These are phyloP conservation scores for Xylaria acuta DNA, from an alignment of 495 filamentous ascomycete species.

Conservation along the genomic window DNA sequence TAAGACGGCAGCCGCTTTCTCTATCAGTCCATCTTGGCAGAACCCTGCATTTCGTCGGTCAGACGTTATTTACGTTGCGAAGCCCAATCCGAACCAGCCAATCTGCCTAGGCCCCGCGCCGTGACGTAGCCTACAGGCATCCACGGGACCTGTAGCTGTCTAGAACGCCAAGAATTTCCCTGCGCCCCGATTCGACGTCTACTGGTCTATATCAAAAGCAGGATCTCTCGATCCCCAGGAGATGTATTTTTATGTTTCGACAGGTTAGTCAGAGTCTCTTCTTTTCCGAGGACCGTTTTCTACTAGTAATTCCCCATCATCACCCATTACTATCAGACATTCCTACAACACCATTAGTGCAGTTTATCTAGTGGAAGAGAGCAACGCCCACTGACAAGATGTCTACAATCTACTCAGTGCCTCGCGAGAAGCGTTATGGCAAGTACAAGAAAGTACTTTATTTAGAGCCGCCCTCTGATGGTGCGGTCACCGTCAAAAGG, in stretches of 20 bases:
- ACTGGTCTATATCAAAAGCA: conserved; percentile 21
- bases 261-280: conserved; percentile 37
- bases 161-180: conserved; percentile 10
- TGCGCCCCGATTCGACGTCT: no score
- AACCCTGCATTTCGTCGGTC: conserved; percentile 25
- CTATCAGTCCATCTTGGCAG: conserved; percentile 8
- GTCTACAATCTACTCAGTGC: conserved; percentile 38
- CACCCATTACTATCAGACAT: neutral
- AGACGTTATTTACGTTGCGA: conserved; percentile 13
- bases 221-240: conserved; percentile 16
- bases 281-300: neutral
- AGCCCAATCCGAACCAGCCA: conserved; percentile 4
- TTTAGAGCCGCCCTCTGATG: conserved; percentile 49
- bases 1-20: neutral
- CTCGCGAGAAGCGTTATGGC: conserved; percentile 39
- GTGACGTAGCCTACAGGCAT: conserved; percentile 24
- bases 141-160: conserved; percentile 13
- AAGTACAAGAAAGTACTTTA: conserved; percentile 55
- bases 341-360: neutral
- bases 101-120: conserved; percentile 13
- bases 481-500: conserved; percentile 45
- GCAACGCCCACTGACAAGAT: conserved; percentile 33
- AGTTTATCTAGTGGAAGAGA: neutral
- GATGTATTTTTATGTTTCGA: conserved; percentile 41
- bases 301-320: conserved; percentile 10